phyloP scores from a whole-genome alignment of 768 basidiomycete genomes.

The Lyophyllum atratum region DNA sequence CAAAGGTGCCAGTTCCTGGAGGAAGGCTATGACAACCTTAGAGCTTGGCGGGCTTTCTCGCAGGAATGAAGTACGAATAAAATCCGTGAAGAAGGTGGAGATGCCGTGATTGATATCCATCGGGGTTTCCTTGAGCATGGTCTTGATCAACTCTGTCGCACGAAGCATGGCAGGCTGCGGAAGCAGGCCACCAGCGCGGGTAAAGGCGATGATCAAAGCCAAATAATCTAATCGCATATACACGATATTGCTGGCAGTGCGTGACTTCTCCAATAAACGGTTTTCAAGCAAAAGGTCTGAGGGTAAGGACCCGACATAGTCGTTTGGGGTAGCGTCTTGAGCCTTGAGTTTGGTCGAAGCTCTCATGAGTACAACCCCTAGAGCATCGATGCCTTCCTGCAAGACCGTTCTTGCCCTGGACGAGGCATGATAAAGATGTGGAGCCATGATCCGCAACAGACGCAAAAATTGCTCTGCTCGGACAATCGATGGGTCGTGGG shows the following conservation, averaged over 20 bases:
- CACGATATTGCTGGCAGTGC: slow-evolving; percentile 52
- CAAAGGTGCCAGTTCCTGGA: slow-evolving; percentile 58
- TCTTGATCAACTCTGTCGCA: slow-evolving; percentile 55
- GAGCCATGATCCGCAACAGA: slow-evolving; percentile 57
- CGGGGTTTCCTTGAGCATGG: slow-evolving; percentile 55
- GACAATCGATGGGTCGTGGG: slow-evolving; percentile 65
- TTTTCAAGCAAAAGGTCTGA: slow-evolving; percentile 32
- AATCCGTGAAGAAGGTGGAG: slow-evolving; percentile 55
- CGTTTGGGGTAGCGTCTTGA: slow-evolving; percentile 32
- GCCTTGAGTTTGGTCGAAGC: slow-evolving; percentile 45
- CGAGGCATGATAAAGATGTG: slow-evolving; percentile 60
- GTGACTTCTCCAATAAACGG: slow-evolving; percentile 41
- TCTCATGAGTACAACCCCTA: slow-evolving; percentile 57
- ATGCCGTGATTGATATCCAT: slow-evolving; percentile 39
- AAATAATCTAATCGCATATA: slow-evolving; percentile 71
- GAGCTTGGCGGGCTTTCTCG: slow-evolving; percentile 42
- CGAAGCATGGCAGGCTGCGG: slow-evolving; percentile 41
- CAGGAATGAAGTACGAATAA: slow-evolving; percentile 49
- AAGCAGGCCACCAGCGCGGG: slow-evolving; percentile 51
- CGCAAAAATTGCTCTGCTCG: slow-evolving; percentile 73
- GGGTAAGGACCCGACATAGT: slow-evolving; percentile 23
- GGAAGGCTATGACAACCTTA: slow-evolving; percentile 52
- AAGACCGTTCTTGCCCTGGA: slow-evolving; percentile 53
- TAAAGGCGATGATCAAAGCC: slow-evolving; percentile 50
- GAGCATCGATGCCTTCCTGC: slow-evolving; percentile 68